Base-by-base conservation (phyloP, 1,284 basidiomycete species). In the Malassezia equina region DNA sequence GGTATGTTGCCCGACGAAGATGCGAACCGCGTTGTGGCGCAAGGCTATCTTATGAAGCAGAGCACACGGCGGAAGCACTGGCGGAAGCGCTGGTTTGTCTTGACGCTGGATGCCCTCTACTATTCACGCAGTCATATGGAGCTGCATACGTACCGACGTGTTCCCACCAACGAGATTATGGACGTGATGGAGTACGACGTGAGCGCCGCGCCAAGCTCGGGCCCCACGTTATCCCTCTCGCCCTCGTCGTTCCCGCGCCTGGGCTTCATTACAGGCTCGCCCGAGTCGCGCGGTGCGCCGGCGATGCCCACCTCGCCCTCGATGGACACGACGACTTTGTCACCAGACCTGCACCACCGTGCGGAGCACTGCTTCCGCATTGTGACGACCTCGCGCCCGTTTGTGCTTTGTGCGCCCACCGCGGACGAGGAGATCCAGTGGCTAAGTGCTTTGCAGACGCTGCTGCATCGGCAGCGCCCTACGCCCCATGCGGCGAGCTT, bases 361-460 rank as follows among this genome's bases (percentile, higher is more conserved):
- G 21, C 24, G 1, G 19, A 31, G 33, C 44, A 40, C 13, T 48
- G 41, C 13, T 52, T 57, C 50, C 47, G 40, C 23, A 52, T 81
- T 59, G 86, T 98, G 64, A 96, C 90, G 28, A 90, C 90, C 55
- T 91, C 93, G 76, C 82, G 90, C 52, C 85, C 86, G 21, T 80
- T 89, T 60, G 77, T 95, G 55, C 79, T 96, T 19, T 95, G 90
- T 67, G 94, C 93, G 9, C 93, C 94, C 3, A 86, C 82, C 53
- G 94, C 98, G 76, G 94, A 96, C 66, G 93, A 98, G 66, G 94
- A 98, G 78, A 94, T 98, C 76, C 88, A 87, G 75, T 99, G 94
- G 94, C 79, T 98, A 39, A 89, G 89, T 42, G 90, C 91, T 8
- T 82, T 98, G 43, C 84, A 89, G 51, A 90, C 90, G 61, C 79